Evolutionary conservation across 345 rosid species (phyloP).

Genomic region (Angophora floribunda): DNA sequence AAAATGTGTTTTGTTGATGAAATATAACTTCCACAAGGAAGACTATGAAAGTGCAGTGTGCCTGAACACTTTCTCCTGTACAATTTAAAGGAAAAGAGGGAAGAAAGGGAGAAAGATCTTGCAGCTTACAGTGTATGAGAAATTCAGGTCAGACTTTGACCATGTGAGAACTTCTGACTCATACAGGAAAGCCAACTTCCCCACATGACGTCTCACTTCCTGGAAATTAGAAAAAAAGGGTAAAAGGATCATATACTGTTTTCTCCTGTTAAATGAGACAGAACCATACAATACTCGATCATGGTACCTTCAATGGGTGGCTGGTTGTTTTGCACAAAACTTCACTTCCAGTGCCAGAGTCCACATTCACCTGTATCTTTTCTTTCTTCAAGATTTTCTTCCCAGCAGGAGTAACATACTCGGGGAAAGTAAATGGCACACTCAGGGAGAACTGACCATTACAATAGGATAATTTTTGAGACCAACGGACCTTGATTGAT

Average conservation of each 20-base stretch:
- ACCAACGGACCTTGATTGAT: slow-evolving; percentile 64
- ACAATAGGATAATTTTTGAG: slow-evolving; percentile 51
- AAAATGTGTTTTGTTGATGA: not conserved
- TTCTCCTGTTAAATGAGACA: not conserved
- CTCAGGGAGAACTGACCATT: slow-evolving; percentile 50
- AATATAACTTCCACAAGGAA: not conserved
- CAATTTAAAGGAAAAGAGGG: not conserved
- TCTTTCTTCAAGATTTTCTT: slow-evolving; percentile 69
- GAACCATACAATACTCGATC: not conserved
- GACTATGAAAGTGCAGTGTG: not conserved
- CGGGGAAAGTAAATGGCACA: slow-evolving; percentile 80
- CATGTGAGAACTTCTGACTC: slow-evolving; percentile 85
- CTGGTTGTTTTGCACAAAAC: slow-evolving; percentile 56
- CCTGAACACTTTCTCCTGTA: not conserved
- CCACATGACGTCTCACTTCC: slow-evolving; percentile 54
- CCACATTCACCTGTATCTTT: slow-evolving; percentile 64
- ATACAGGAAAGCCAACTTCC: slow-evolving; percentile 50
- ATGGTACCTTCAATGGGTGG: slow-evolving; percentile 71
- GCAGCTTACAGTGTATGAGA: slow-evolving; percentile 57
- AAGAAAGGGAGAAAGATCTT: not conserved
- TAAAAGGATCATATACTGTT: not conserved
- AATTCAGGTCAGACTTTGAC: slow-evolving; percentile 60
- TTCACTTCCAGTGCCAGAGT: slow-evolving; percentile 50
- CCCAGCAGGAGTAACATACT: slow-evolving; percentile 72
- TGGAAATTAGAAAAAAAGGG: slow-evolving; percentile 7